A percentile compares a stretch with the other conserved stretches of the same genome.
Evolutionary conservation across 2,329 filamentous ascomycete species (phyloP).

Genomic region (Colletotrichum sp.): DNA sequence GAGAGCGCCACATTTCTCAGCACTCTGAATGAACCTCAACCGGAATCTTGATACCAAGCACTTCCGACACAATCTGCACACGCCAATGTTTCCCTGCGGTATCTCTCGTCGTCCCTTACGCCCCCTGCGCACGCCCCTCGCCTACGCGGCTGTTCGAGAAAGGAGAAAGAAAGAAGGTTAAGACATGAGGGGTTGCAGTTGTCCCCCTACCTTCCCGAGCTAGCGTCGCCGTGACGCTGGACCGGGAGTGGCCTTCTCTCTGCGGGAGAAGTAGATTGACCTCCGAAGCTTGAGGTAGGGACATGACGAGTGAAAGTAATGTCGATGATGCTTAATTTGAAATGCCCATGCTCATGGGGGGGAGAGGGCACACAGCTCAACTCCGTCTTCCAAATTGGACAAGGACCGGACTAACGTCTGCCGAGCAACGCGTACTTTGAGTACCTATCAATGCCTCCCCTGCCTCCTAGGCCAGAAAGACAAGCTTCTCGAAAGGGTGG

Average conservation of each 20-base stretch:
- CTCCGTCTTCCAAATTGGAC: background rate
- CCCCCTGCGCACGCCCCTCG: background rate
- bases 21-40: background rate
- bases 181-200: background rate
- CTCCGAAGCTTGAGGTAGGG: background rate
- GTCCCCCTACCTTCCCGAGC: background rate
- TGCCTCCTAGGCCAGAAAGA: background rate
- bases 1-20: background rate
- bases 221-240: background rate
- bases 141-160: background rate
- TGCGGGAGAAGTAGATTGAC: background rate
- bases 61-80: background rate
- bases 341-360: background rate
- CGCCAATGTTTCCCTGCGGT: background rate
- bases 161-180: background rate
- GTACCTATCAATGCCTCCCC: background rate
- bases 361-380: background rate
- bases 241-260: background rate
- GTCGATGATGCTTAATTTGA: background rate
- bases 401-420: background rate
- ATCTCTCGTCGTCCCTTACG: background rate
- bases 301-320: background rate
- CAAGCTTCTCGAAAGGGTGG: background rate
- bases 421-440: background rate
- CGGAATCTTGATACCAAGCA: background rate